phyloP scores from a whole-genome alignment of 2,329 filamentous ascomycete species.

The Botrytis cinerea region DNA sequence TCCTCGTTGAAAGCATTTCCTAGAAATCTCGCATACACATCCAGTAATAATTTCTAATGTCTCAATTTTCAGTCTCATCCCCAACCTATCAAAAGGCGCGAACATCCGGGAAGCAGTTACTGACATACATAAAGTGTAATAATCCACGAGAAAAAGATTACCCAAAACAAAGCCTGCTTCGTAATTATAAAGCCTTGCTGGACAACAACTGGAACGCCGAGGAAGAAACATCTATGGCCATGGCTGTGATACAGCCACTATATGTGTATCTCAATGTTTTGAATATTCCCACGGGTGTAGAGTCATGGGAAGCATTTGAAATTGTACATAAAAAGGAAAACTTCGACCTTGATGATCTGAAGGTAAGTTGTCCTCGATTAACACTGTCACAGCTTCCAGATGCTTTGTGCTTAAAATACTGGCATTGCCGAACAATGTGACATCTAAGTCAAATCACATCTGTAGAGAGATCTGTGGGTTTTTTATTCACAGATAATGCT shows the following conservation, averaged over 20 bases:
- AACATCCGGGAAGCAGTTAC: neutral
- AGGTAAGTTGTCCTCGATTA: neutral
- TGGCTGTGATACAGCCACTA: neutral
- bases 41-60: neutral
- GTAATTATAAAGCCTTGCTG: neutral
- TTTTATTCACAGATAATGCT: fast-evolving
- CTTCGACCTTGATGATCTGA: neutral
- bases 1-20: neutral
- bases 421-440: neutral
- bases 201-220: neutral
- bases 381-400: neutral
- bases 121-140: neutral
- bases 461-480: neutral
- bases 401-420: neutral
- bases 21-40: neutral
- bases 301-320: neutral
- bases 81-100: neutral
- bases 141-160: neutral
- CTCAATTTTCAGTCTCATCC: neutral
- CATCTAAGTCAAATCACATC: neutral
- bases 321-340: neutral
- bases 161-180: neutral
- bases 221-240: neutral
- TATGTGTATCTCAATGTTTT: neutral
- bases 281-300: fast-evolving